Evolutionary conservation across 1,284 basidiomycete genomes (phyloP).

Genomic region (Fomitiporia mediterranea): DNA sequence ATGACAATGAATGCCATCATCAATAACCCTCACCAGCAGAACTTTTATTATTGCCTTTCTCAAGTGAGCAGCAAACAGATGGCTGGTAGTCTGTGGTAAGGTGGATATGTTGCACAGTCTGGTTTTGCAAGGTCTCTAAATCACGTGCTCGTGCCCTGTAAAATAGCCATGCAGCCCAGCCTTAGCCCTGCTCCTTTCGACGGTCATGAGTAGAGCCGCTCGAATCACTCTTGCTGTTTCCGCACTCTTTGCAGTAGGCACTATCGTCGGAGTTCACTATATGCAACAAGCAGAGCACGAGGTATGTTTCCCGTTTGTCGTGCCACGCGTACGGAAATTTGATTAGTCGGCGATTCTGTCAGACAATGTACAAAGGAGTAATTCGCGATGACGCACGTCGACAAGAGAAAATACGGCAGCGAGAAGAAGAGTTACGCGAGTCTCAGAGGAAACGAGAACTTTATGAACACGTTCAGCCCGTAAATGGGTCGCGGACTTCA

Average conservation of each 20-base stretch:
- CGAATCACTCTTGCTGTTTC: slow-evolving; percentile 76
- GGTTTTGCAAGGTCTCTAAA: no score
- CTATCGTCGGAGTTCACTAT: slow-evolving; percentile 90
- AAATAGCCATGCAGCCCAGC: no score
- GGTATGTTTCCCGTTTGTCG: slow-evolving; percentile 38
- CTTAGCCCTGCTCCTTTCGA: no score
- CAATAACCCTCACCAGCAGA: no score
- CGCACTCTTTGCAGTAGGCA: slow-evolving; percentile 59
- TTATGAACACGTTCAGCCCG: slow-evolving; percentile 63
- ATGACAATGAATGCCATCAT: no score
- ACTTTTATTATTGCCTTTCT: no score
- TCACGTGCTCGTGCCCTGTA: no score
- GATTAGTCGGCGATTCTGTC: slow-evolving; percentile 3
- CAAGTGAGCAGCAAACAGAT: no score
- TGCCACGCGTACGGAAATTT: slow-evolving; percentile 5
- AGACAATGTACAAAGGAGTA: slow-evolving; percentile 92
- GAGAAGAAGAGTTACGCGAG: slow-evolving; percentile 61
- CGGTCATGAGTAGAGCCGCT: slow-evolving; percentile 66
- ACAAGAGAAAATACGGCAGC: slow-evolving; percentile 62
- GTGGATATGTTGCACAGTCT: no score
- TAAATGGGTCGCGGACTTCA: slow-evolving; percentile 25
- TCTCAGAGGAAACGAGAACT: slow-evolving; percentile 60
- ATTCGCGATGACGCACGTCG: slow-evolving; percentile 82
- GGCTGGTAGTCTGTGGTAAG: no score
- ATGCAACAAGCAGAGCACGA: slow-evolving; percentile 85